Percentiles rank a stretch among this genome's conserved stretches.
phyloP scores from a whole-genome alignment of 1,284 basidiomycete species.

The Phellopilus nigrolimitatus region DNA sequence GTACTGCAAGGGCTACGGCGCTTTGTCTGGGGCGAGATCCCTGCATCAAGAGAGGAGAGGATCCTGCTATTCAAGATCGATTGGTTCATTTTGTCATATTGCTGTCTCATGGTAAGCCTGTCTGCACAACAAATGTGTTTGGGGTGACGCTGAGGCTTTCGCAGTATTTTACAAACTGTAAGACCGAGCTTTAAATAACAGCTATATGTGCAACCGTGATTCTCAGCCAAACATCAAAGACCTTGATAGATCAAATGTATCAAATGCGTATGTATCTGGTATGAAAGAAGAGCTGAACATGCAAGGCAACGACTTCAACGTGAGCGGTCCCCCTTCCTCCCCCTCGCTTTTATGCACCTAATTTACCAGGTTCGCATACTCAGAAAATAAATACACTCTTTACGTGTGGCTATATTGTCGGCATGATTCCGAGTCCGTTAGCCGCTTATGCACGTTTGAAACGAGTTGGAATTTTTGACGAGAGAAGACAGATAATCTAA shows the following conservation, averaged over 20 bases:
- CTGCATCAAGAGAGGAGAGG: slow-evolving; percentile 39
- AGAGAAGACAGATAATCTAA: slow-evolving; percentile 48
- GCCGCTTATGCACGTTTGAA: no score
- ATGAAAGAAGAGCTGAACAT: slow-evolving; percentile 77
- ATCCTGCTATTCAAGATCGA: slow-evolving; percentile 54
- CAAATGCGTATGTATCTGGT: slow-evolving; percentile 74
- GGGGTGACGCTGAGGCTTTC: background rate
- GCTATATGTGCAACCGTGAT: background rate
- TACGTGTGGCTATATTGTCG: slow-evolving; percentile 66
- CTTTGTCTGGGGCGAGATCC: slow-evolving; percentile 33
- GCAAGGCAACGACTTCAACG: slow-evolving; percentile 68
- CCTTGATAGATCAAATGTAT: slow-evolving; percentile 60
- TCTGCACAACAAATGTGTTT: background rate
- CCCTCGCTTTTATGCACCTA: slow-evolving; percentile 5
- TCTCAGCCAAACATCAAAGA: slow-evolving; percentile 33
- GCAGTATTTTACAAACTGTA: slow-evolving; percentile 65
- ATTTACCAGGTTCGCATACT: background rate
- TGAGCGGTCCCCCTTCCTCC: slow-evolving; percentile 24
- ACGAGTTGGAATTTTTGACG: background rate
- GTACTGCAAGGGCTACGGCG: slow-evolving; percentile 14
- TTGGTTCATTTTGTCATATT: slow-evolving; percentile 63
- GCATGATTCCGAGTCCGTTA: slow-evolving; percentile 62
- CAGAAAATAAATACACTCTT: slow-evolving; percentile 70
- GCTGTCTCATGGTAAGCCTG: slow-evolving; percentile 56
- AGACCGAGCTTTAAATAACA: slow-evolving; percentile 22